Base-by-base conservation (phyloP, 495 filamentous ascomycete genomes). In the Oidiodendron maius region DNA sequence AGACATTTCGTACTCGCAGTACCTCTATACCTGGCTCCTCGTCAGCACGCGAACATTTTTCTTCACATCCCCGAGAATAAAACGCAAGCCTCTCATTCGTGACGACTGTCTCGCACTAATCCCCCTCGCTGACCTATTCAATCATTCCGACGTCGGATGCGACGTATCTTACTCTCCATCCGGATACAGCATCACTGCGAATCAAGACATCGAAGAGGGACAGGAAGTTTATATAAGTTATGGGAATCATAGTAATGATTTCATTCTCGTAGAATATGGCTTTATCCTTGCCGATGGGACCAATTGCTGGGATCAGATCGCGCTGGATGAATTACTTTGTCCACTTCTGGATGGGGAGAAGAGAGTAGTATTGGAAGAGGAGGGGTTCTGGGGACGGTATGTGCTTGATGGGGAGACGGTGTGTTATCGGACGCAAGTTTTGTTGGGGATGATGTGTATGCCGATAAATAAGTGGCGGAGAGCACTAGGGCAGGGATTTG, bases 61-160 rank as follows among this genome's bases (percentile, higher is more conserved):
- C 55, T 83, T 56, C 48, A 30, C 40, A 4, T 24, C 42, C 17
- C 40, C 45, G 3, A 36, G 21, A 3, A 22, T 23, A 0, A 54
- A 55, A n/a, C 12, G 34, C 20, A 37, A 40, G 9, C 58, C 46
- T 0, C n/a, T 26, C 8, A 32, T 44, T 15, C 64, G 63, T 5
- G 77, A 81, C 62, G 82, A 86, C 57, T 74, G 78, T 35, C 38
- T 57, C 48, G 84, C 79, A 3, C 61, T 87, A 57, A 69, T 76
- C 59, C 84, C 84, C 0, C 82, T 87, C 58, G 71, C 81, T 12
- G 84, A 89, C 64, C 81, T 81, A 53, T 84, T 87, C 61, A 87
- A 89, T 58, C 84, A 89, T 1, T 70, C 78, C 30, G 44, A 20
- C 15, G 30, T 38, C 1, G 57, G 64, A 37, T 64, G 59, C 43